Base-by-base conservation (phyloP, 176 grass and related monocot species). In the Triticum urartu region DNA sequence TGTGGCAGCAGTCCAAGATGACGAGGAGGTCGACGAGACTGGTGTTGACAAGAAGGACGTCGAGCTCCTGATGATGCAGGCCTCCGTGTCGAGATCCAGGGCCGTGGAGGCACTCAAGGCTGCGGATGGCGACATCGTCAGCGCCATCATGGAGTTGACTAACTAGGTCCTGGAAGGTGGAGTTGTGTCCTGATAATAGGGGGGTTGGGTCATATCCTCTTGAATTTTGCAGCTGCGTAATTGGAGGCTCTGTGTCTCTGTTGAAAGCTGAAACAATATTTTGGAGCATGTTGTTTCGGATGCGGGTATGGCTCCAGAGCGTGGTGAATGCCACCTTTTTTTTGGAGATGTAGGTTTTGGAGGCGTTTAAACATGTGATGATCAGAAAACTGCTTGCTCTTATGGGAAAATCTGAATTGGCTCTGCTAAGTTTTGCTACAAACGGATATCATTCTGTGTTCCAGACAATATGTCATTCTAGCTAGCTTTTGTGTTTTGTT, bases 81-180 rank as follows among this genome's bases (percentile, higher is more conserved):
- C 85, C 18, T n/a, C 76, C 1, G 77, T 86, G 35, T 62, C 77
- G 9, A 80, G 85, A 33, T 45, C 85, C 35, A 80, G 20, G 77
- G 77, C 65, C 0, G 65, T 80, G 15, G 72, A 86, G 76, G 84
- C 84, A 6, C 84, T 80, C 34, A 86, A 86, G 66, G 76, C 64
- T 72, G 50, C 64, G 2, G 25, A 66, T 39, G 85, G 85, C 1
- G 85, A 81, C 20, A 81, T 87, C 0, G 85, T 87, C 10, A 64
- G 56, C 3, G 78, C 85, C 38, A 81, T 81, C 85, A 81, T 87
- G 78, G 85, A 87, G 68, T 11, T 87, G 69, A 81, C 85, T 18
- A 87, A 64, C 68, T 87, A 80, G 47, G 52, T 11, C 21, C 35
- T 9, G 10, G 13, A 15, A 32, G 64, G 24, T 15, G 15, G 64